These are phyloP conservation scores for Lactarius psammicola DNA, from an alignment of 768 basidiomycete species.

Conservation along the genomic window DNA sequence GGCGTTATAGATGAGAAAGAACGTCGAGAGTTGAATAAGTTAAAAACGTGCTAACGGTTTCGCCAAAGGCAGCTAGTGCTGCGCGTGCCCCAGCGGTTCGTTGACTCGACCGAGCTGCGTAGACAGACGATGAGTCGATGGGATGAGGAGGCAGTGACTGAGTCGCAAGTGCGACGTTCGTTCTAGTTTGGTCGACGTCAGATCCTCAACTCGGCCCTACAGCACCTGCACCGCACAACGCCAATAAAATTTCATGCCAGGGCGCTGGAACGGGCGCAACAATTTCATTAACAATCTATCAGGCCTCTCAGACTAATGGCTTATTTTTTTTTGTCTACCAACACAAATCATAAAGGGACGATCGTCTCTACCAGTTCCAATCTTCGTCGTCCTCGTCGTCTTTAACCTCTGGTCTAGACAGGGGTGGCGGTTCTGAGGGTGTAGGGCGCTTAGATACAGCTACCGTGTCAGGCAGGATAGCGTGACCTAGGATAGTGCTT, in stretches of 20 bases:
- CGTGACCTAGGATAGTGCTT: constrained; percentile 8
- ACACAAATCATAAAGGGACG: not conserved
- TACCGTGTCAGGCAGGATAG: constrained; percentile 10
- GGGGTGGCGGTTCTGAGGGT: not conserved
- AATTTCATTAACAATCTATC: not conserved
- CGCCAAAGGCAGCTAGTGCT: not conserved
- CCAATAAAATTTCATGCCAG: not conserved
- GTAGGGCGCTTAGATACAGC: not conserved
- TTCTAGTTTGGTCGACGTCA: constrained; percentile 1
- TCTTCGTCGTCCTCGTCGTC: constrained; percentile 27
- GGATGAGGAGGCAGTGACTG: not conserved
- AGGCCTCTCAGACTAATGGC: not conserved
- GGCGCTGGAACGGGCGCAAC: not conserved
- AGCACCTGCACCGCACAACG: not conserved
- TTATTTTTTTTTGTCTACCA: not conserved
- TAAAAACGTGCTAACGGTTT: not conserved
- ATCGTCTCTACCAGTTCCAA: constrained; percentile 28
- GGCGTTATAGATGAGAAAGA: constrained; percentile 1
- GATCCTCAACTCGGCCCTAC: not conserved
- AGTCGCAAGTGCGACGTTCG: not conserved
- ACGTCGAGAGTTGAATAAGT: not conserved
- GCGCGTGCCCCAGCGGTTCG: not conserved
- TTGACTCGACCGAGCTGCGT: not conserved
- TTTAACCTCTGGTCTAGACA: not conserved
- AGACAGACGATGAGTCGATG: not conserved